Percentiles rank a stretch among this genome's conserved stretches.
Conservation (phyloP, 2,329 filamentous ascomycete genomes). For the Teratosphaeria zuluensis region DNA sequence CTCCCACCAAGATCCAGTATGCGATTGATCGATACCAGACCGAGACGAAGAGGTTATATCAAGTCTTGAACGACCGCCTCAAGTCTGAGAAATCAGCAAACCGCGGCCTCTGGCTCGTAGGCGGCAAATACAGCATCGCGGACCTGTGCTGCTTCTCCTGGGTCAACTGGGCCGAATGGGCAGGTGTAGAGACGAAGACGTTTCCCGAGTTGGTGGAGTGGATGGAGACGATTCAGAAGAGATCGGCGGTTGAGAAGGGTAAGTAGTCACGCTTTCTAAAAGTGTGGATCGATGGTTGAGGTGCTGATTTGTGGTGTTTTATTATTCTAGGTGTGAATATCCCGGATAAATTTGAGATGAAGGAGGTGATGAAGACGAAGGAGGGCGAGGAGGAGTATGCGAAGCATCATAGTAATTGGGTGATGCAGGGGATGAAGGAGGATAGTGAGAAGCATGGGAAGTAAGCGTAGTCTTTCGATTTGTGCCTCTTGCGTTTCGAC, state of each 20-base stretch:
- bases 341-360: constrained; percentile 30
- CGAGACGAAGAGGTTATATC: constrained; percentile 40
- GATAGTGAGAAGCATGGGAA: constrained; percentile 27
- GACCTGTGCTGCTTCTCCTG: constrained; percentile 39
- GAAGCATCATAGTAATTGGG: constrained; percentile 28
- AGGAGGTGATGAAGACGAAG: constrained; percentile 28
- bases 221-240: constrained; percentile 24
- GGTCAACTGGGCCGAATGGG: constrained; percentile 36
- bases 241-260: constrained; percentile 25
- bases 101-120: constrained; percentile 34
- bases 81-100: constrained; percentile 8
- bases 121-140: constrained; percentile 38
- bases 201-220: constrained; percentile 25
- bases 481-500: too few relatives aligned
- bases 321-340: constrained; percentile 16
- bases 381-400: constrained; percentile 29
- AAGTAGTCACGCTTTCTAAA: background rate
- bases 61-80: constrained; percentile 36
- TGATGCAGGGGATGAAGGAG: constrained; percentile 30
- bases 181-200: constrained; percentile 22
- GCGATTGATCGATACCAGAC: constrained; percentile 39
- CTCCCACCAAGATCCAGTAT: constrained; percentile 34
- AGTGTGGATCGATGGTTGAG: background rate
- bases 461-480: background rate
- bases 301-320: background rate